These are phyloP conservation scores for Cymbopogon flexuosus DNA, from an alignment of 202 grass and related monocot genomes.

Conservation along the genomic window DNA sequence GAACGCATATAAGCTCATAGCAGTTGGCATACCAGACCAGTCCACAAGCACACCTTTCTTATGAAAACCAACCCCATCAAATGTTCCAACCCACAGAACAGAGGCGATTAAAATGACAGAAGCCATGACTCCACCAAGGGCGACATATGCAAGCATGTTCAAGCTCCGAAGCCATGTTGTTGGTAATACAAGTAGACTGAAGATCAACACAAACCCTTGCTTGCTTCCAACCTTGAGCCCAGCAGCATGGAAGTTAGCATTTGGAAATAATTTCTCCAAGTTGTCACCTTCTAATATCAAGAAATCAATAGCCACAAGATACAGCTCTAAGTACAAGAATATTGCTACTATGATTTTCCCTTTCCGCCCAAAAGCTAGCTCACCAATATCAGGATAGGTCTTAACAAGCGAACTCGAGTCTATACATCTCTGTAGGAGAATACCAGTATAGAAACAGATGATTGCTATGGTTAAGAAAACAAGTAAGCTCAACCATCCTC, in stretches of 20 bases:
- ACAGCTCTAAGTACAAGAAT: constrained; percentile 84
- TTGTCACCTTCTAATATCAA: constrained; percentile 96
- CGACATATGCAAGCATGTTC: constrained; percentile 56
- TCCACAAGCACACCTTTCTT: constrained; percentile 48
- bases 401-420: constrained; percentile 59
- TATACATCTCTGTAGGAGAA: constrained; percentile 85
- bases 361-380: constrained; percentile 66
- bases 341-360: constrained; percentile 57
- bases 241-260: constrained; percentile 40
- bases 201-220: constrained; percentile 70
- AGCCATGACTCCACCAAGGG: constrained; percentile 64
- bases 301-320: constrained; percentile 71
- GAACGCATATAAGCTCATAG: constrained; percentile 76
- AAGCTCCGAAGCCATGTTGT: constrained; percentile 87
- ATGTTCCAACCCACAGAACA: constrained; percentile 58
- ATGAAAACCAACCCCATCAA: constrained; percentile 69
- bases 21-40: constrained; percentile 62
- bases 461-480: constrained; percentile 48
- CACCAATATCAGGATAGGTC: constrained; percentile 87
- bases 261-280: constrained; percentile 75
- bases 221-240: constrained; percentile 57
- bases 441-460: constrained; percentile 78
- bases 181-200: constrained; percentile 59
- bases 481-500: constrained; percentile 74
- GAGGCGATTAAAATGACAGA: constrained; percentile 56